Conservation (phyloP, 768 basidiomycete genomes). For the Auriscalpium vulgare region DNA sequence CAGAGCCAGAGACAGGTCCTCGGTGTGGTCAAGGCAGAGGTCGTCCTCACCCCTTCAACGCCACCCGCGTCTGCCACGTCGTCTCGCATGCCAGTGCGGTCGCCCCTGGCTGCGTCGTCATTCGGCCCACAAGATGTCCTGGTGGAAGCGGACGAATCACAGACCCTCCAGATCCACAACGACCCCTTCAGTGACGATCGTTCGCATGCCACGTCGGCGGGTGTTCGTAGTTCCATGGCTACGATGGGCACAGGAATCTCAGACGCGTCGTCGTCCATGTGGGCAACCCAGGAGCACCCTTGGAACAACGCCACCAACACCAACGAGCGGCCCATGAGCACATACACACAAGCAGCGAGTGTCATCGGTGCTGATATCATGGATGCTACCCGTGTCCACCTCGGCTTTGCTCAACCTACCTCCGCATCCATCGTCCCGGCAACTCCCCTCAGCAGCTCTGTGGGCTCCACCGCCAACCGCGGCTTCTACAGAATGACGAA, state of each 20-base stretch:
- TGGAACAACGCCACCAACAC: slow-evolving; percentile 18
- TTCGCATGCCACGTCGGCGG: slow-evolving; percentile 18
- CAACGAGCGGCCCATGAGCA: slow-evolving; percentile 47
- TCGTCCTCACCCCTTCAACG: slow-evolving; percentile 42
- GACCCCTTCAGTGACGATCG: slow-evolving; percentile 66
- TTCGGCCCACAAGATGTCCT: slow-evolving; percentile 65
- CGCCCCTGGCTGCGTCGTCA: slow-evolving; percentile 62
- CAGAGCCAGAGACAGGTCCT: slow-evolving; percentile 66
- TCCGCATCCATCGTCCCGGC: slow-evolving; percentile 17
- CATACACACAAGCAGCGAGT: slow-evolving; percentile 45
- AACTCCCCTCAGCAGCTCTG: slow-evolving; percentile 7
- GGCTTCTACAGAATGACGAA: slow-evolving; percentile 53
- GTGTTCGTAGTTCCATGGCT: slow-evolving; percentile 22
- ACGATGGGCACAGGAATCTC: slow-evolving; percentile 15
- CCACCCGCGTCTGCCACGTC: slow-evolving; percentile 29
- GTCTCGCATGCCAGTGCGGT: slow-evolving; percentile 38
- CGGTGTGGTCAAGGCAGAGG: slow-evolving; percentile 72
- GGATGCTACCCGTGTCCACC: slow-evolving; percentile 61
- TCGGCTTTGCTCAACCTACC: slow-evolving; percentile 35
- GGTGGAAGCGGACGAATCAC: slow-evolving; percentile 34
- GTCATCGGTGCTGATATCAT: slow-evolving; percentile 43
- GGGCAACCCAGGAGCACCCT: slow-evolving; percentile 11
- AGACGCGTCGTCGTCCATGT: slow-evolving; percentile 13
- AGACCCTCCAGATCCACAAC: slow-evolving; percentile 16
- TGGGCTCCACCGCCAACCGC: slow-evolving; percentile 25